These are phyloP conservation scores for Curvularia lunata DNA, from an alignment of 2,329 filamentous ascomycete genomes.

Conservation along the genomic window DNA sequence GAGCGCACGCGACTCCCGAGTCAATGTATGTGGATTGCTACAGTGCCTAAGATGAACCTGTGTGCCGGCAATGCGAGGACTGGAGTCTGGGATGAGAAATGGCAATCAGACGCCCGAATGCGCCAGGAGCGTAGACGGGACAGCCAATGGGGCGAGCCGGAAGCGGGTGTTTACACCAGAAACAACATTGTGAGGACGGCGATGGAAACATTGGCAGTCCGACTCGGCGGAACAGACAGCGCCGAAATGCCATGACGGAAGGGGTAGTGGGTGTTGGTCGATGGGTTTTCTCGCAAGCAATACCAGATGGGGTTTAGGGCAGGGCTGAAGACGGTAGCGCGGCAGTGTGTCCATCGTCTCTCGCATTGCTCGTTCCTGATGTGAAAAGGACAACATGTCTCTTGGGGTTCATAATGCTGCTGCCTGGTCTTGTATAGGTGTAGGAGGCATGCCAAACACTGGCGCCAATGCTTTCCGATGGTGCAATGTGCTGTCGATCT, in stretches of 20 bases:
- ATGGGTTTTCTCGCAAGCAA: conserved; percentile 32
- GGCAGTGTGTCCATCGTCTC: conserved; percentile 6
- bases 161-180: conserved; percentile 15
- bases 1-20: conserved; percentile 19
- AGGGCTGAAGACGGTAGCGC: conserved; percentile 14
- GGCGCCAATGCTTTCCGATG: conserved; percentile 29
- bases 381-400: conserved; percentile 1
- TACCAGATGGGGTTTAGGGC: conserved; percentile 23
- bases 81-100: conserved; percentile 19
- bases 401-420: conserved; percentile 6
- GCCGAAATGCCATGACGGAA: conserved; percentile 18
- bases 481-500: background rate
- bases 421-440: conserved; percentile 16
- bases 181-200: conserved; percentile 18
- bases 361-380: conserved; percentile 5
- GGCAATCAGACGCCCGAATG: conserved; percentile 21
- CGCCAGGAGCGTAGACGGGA: conserved; percentile 3
- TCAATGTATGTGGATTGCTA: conserved; percentile 16
- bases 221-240: conserved; percentile 17
- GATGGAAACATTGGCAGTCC: conserved; percentile 16
- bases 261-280: conserved; percentile 14
- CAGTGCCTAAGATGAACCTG: conserved; percentile 1
- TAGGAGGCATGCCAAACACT: conserved; percentile 22
- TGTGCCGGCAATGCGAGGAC: conserved; percentile 14
- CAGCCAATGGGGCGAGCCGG: conserved; percentile 23